Conservation (phyloP, 106 monocot genomes). For the Posidonia australis region DNA sequence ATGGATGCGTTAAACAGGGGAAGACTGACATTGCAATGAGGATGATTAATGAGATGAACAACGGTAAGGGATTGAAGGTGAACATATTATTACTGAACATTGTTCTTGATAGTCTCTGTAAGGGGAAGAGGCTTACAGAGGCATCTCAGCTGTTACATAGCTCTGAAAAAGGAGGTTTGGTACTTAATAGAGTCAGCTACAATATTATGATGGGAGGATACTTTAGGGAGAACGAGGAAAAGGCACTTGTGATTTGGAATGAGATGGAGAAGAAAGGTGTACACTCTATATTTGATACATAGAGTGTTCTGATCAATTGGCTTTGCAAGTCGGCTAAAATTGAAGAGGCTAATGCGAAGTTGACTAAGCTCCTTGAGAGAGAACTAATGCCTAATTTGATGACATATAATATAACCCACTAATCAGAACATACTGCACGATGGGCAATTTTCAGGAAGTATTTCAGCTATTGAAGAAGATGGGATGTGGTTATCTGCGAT, state of each 20-base stretch:
- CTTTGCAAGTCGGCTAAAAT: slow-evolving; percentile 40
- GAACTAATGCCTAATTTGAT: slow-evolving; percentile 78
- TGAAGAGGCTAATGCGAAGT: slow-evolving; percentile 48
- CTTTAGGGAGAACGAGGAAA: slow-evolving; percentile 48
- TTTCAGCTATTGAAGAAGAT: slow-evolving; percentile 90
- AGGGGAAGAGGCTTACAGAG: slow-evolving; percentile 49
- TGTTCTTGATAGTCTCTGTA: slow-evolving; percentile 55
- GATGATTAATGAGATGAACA: slow-evolving; percentile 64
- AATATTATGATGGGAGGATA: slow-evolving; percentile 59
- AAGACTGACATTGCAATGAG: slow-evolving; percentile 20
- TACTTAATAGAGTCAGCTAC: slow-evolving; percentile 81
- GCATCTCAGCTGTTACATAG: slow-evolving; percentile 53
- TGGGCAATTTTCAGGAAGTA: slow-evolving; percentile 71
- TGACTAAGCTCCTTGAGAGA: slow-evolving; percentile 54
- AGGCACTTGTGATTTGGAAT: slow-evolving; percentile 62
- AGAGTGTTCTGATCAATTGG: slow-evolving; percentile 73
- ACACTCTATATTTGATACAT: slow-evolving; percentile 43
- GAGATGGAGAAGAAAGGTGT: slow-evolving; percentile 66
- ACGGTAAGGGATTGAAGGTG: slow-evolving; percentile 56
- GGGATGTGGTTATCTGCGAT: slow-evolving; percentile 85
- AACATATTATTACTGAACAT: slow-evolving; percentile 79
- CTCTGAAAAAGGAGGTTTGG: slow-evolving; percentile 55
- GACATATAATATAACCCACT: slow-evolving; percentile 80
- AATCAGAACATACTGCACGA: slow-evolving; percentile 68
- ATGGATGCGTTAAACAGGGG: slow-evolving; percentile 39